These are phyloP conservation scores for Plasmodium knowlesi DNA, from an alignment of 169 alveolate genomes.

Conservation along the genomic window DNA sequence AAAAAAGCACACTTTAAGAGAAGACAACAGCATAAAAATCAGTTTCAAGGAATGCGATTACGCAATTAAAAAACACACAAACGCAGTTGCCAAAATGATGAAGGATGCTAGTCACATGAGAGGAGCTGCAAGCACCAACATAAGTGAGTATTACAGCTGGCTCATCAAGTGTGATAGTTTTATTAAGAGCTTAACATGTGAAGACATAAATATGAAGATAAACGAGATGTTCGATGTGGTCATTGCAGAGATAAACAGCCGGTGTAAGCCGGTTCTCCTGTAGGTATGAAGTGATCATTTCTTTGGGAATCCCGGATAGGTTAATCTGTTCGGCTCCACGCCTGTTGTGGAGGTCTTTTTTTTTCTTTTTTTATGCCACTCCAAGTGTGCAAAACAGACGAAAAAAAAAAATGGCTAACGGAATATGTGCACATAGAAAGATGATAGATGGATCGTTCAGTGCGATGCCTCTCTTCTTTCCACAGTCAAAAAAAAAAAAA, in stretches of 20 bases:
- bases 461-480: background rate
- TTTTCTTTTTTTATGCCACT: background rate
- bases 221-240: conserved; percentile 15
- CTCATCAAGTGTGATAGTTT: conserved; percentile 52
- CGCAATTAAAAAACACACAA: conserved; percentile 37
- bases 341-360: too few relatives aligned
- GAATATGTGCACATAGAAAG: background rate
- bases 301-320: background rate
- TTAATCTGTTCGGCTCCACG: background rate
- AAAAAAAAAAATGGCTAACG: conserved; percentile 5
- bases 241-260: conserved; percentile 36
- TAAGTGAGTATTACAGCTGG: conserved; percentile 34
- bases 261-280: conserved; percentile 46
- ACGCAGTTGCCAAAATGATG: conserved; percentile 40
- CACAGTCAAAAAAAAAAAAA: background rate
- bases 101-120: conserved; percentile 54
- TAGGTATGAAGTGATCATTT: background rate
- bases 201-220: conserved; percentile 26
- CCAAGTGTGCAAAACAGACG: background rate
- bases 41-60: conserved; percentile 41
- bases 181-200: conserved; percentile 2
- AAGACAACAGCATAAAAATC: conserved; percentile 30
- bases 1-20: conserved; percentile 10
- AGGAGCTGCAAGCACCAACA: conserved; percentile 28
- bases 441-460: background rate